phyloP scores from a whole-genome alignment of 2,329 filamentous ascomycete species.

The Dactylellina cionopaga region DNA sequence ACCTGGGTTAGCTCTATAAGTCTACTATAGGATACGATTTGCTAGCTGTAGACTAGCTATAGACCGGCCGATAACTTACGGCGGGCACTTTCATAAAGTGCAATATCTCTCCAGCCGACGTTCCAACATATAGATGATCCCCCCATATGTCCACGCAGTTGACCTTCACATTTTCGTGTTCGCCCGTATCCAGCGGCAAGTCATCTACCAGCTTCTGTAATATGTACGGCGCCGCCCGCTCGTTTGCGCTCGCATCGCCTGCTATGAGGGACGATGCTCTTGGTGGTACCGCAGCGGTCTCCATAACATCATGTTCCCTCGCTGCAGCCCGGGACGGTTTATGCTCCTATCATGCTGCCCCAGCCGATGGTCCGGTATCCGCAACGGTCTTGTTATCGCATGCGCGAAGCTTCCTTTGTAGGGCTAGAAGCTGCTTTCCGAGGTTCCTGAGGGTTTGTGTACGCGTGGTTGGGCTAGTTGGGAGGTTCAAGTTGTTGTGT shows the following conservation, averaged over 20 bases:
- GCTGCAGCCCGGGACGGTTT: slow-evolving; percentile 16
- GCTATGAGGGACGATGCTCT: slow-evolving; percentile 52
- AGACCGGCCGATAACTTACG: slow-evolving; percentile 37
- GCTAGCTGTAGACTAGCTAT: not conserved
- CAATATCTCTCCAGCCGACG: slow-evolving; percentile 75
- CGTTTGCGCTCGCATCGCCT: slow-evolving; percentile 33
- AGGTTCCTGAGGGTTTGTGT: slow-evolving; percentile 20
- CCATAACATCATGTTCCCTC: slow-evolving; percentile 50
- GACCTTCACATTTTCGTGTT: slow-evolving; percentile 54
- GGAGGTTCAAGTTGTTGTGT: slow-evolving; percentile 49
- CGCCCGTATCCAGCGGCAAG: slow-evolving; percentile 55
- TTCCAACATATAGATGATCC: slow-evolving; percentile 75
- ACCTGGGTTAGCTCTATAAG: not conserved
- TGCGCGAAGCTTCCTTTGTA: slow-evolving; percentile 37
- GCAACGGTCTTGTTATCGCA: slow-evolving; percentile 18
- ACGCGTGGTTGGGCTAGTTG: slow-evolving; percentile 33
- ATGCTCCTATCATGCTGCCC: slow-evolving; percentile 49
- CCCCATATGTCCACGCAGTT: slow-evolving; percentile 59
- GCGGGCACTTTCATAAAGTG: slow-evolving; percentile 80
- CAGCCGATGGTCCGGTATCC: slow-evolving; percentile 17
- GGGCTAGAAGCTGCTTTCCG: slow-evolving; percentile 4
- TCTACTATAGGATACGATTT: not conserved
- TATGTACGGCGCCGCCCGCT: slow-evolving; percentile 55
- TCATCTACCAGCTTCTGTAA: slow-evolving; percentile 55
- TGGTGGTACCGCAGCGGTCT: slow-evolving; percentile 48